Conservation (phyloP, 305 asterid genomes). For the Andrographis paniculata region DNA sequence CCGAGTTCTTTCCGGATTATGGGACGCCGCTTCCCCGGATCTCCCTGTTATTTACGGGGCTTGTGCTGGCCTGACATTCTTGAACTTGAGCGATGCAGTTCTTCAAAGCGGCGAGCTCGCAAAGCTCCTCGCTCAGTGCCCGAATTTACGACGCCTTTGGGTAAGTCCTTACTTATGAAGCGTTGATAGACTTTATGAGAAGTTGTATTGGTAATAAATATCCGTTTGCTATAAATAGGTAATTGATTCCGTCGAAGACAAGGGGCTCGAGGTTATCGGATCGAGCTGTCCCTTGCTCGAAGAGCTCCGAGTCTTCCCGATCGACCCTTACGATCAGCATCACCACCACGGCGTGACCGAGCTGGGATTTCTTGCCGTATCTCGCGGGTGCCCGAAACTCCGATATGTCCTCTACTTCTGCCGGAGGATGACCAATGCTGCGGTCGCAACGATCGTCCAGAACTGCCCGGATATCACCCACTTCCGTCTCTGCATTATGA, state of each 20-base stretch:
- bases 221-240: constrained; percentile 13
- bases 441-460: constrained; percentile 23
- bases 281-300: constrained; percentile 25
- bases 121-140: constrained; percentile 40
- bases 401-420: constrained; percentile 36
- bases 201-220: neutral
- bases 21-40: constrained; percentile 37
- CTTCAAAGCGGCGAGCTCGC: constrained; percentile 38
- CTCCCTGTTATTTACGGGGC: constrained; percentile 46
- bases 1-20: constrained; percentile 41
- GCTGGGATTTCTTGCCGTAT: constrained; percentile 28
- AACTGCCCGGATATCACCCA: constrained; percentile 33
- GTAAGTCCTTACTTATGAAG: constrained; percentile 25
- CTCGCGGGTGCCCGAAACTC: constrained; percentile 33
- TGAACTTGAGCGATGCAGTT: constrained; percentile 44
- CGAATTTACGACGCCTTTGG: constrained; percentile 61
- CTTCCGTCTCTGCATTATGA: constrained; percentile 32
- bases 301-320: constrained; percentile 34
- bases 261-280: constrained; percentile 31
- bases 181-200: no score
- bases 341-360: constrained; percentile 24
- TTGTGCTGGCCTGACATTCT: constrained; percentile 40
- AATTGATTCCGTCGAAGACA: constrained; percentile 27
- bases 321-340: constrained; percentile 20
- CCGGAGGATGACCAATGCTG: constrained; percentile 35